Evolutionary conservation across 2,329 filamentous ascomycete genomes (phyloP).

Genomic region (Exophiala dermatitidis): DNA sequence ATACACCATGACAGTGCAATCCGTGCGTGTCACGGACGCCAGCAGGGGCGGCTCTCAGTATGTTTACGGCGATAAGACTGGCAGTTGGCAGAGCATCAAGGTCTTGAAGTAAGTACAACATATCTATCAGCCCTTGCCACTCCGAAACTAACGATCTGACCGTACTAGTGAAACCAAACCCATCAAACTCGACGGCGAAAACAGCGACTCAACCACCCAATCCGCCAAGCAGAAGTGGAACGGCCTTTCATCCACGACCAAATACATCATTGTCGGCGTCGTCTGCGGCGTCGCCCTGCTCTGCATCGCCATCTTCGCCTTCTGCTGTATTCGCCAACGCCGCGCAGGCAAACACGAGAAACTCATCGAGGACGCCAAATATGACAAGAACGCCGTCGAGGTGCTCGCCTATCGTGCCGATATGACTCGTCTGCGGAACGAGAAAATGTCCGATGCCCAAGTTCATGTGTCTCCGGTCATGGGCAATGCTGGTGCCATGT

Average conservation of each 20-base stretch:
- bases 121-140: neutral
- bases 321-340: conserved; percentile 47
- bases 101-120: conserved; percentile 34
- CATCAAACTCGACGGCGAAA: conserved; percentile 26
- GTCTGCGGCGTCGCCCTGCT: conserved; percentile 33
- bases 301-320: conserved; percentile 33
- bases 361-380: conserved; percentile 42
- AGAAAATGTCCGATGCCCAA: conserved; percentile 17
- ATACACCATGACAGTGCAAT: conserved; percentile 77
- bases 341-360: conserved; percentile 45
- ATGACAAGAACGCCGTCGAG: conserved; percentile 36
- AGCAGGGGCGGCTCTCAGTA: conserved; percentile 33
- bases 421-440: conserved; percentile 22
- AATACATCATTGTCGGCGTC: conserved; percentile 42
- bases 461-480: conserved; percentile 12
- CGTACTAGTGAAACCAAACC: conserved; percentile 16
- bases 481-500: conserved; percentile 14
- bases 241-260: conserved; percentile 40
- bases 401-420: conserved; percentile 28
- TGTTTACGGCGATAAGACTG: conserved; percentile 35
- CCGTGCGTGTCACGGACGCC: conserved; percentile 55
- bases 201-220: conserved; percentile 20
- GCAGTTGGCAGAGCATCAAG: conserved; percentile 42
- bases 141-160: neutral
- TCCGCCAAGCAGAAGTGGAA: conserved; percentile 35